Conservation (phyloP, 2,329 filamentous ascomycete species). For the Diaporthe helianthi region DNA sequence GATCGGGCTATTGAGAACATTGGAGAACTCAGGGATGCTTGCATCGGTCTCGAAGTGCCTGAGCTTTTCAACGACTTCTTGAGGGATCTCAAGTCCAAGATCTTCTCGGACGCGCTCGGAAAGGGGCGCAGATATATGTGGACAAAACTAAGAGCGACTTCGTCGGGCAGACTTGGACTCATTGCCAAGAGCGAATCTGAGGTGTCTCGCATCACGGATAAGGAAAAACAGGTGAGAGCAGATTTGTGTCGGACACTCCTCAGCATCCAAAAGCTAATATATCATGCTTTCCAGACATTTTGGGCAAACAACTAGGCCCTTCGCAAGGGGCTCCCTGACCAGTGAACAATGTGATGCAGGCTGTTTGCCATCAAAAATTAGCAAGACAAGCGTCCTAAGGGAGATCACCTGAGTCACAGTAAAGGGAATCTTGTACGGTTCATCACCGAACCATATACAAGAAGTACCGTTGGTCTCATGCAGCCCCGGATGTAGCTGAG, state of each 20-base stretch:
- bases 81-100: conserved; percentile 71
- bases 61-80: conserved; percentile 79
- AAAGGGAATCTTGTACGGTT: neutral
- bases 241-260: neutral
- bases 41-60: conserved; percentile 78
- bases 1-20: conserved; percentile 77
- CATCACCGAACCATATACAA: neutral
- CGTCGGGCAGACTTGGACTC: conserved; percentile 66
- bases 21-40: conserved; percentile 77
- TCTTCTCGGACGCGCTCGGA: conserved; percentile 73
- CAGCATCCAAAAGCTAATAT: neutral
- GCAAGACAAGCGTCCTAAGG: neutral
- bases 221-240: conserved; percentile 66
- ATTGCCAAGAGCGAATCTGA: conserved; percentile 71
- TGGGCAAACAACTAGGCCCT: neutral
- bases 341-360: neutral
- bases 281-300: neutral
- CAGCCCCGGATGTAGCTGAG: neutral
- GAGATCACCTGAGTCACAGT: neutral
- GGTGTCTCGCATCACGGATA: conserved; percentile 71
- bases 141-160: conserved; percentile 70
- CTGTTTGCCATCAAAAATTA: neutral
- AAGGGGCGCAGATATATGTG: conserved; percentile 85
- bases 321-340: no score
- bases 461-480: neutral